These are phyloP conservation scores for Phylloporus scabripes DNA, from an alignment of 768 basidiomycete genomes.

Conservation along the genomic window DNA sequence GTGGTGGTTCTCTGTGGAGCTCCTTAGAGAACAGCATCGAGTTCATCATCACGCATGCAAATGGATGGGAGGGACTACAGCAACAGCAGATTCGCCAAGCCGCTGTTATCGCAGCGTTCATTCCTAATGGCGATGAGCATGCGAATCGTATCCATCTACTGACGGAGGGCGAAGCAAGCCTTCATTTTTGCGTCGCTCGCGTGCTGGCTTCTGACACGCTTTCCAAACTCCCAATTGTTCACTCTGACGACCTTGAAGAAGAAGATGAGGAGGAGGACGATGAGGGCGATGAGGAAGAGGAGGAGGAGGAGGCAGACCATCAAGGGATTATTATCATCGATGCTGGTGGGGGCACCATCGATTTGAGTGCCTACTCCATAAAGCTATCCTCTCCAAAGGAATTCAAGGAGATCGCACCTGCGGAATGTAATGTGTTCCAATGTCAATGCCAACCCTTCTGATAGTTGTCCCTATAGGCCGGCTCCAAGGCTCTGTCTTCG, in stretches of 20 bases:
- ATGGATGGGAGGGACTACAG: slow-evolving; percentile 25
- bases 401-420: slow-evolving; percentile 19
- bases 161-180: slow-evolving; percentile 14
- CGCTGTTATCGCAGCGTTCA: too few relatives aligned
- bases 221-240: slow-evolving; percentile 28
- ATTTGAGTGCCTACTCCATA: slow-evolving; percentile 34
- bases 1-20: slow-evolving; percentile 21
- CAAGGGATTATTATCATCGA: slow-evolving; percentile 26
- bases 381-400: slow-evolving; percentile 11
- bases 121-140: too few relatives aligned
- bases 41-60: slow-evolving; percentile 27
- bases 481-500: too few relatives aligned
- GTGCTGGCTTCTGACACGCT: slow-evolving; percentile 32
- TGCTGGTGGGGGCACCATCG: slow-evolving; percentile 38
- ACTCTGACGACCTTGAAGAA: too few relatives aligned
- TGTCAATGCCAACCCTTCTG: background rate
- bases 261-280: too few relatives aligned
- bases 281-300: too few relatives aligned
- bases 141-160: too few relatives aligned
- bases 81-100: too few relatives aligned
- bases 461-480: background rate
- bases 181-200: slow-evolving; percentile 35
- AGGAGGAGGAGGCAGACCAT: too few relatives aligned
- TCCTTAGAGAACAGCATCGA: slow-evolving; percentile 17
- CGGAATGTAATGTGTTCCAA: slow-evolving; percentile 19